A percentile compares a stretch with the other conserved stretches of the same genome.
Evolutionary conservation across 139 green algal genomes (phyloP).

Genomic region (Protoeuglena noctilucae): DNA sequence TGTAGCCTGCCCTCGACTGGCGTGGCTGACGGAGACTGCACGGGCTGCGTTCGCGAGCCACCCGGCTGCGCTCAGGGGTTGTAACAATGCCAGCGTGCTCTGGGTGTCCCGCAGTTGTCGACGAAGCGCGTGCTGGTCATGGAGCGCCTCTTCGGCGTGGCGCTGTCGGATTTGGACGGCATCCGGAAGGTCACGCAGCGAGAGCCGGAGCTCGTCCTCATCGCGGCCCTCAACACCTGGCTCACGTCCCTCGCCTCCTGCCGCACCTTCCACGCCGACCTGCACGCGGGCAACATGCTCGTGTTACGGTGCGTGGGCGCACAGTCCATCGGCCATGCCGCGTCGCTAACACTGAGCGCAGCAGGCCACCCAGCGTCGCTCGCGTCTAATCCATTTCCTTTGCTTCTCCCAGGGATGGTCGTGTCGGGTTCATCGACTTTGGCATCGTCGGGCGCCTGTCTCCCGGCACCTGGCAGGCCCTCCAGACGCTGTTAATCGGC

Average conservation of each 20-base stretch:
- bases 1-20: too few species aligned
- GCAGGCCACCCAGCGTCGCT: too few species aligned
- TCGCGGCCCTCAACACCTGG: constrained; percentile 91
- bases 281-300: constrained; percentile 90
- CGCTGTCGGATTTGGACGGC: constrained; percentile 75
- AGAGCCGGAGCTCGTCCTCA: constrained; percentile 36
- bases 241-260: constrained; percentile 64
- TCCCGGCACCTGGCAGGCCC: constrained; percentile 29
- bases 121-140: constrained; percentile 63
- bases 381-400: too few species aligned
- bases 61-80: too few species aligned
- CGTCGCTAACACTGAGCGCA: too few species aligned
- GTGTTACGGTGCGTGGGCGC: too few species aligned
- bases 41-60: too few species aligned
- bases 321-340: too few species aligned
- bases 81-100: constrained; percentile 5
- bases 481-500: constrained; percentile 57
- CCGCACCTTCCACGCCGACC: constrained; percentile 91
- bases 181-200: constrained; percentile 44
- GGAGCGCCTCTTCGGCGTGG: constrained; percentile 74
- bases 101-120: constrained; percentile 8
- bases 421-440: constrained; percentile 80
- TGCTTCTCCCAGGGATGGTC: constrained; percentile 22
- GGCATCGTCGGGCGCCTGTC: constrained; percentile 81
- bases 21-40: too few species aligned